phyloP scores from a whole-genome alignment of 495 filamentous ascomycete genomes.

The Barbatosphaeria neglecta region DNA sequence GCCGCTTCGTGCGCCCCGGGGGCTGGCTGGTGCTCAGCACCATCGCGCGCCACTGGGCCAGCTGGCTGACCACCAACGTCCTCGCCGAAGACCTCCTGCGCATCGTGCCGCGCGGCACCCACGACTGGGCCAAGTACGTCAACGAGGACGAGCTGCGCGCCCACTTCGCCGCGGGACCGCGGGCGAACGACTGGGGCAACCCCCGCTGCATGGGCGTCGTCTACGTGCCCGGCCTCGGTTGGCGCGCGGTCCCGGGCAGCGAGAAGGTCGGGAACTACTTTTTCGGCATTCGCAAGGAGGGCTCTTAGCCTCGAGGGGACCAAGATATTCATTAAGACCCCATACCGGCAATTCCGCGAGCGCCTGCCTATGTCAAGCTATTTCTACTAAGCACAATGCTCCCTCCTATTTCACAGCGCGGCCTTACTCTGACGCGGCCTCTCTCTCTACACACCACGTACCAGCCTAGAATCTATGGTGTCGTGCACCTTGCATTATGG shows the following conservation, averaged over 20 bases:
- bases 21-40: conserved; percentile 89
- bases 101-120: conserved; percentile 83
- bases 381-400: no score
- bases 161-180: conserved; percentile 30
- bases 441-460: no score
- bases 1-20: conserved; percentile 70
- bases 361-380: no score
- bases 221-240: conserved; percentile 84
- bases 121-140: conserved; percentile 93
- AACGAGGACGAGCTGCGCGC: conserved; percentile 68
- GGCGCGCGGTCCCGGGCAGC: conserved; percentile 71
- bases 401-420: no score
- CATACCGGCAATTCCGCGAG: no score
- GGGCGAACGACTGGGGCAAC: conserved; percentile 38
- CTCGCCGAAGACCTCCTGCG: conserved; percentile 81
- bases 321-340: no score
- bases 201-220: conserved; percentile 66
- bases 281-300: conserved; percentile 64
- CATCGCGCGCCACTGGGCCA: conserved; percentile 76
- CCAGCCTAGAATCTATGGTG: no score
- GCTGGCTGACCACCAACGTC: conserved; percentile 83
- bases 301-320: not conserved
- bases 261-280: conserved; percentile 96
- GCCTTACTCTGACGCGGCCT: no score
- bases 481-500: no score